Evolutionary conservation across 345 rosid genomes (phyloP), one percentile per base, ranked within the genome.

Genomic region (Diplotaxis tenuifolia): DNA sequence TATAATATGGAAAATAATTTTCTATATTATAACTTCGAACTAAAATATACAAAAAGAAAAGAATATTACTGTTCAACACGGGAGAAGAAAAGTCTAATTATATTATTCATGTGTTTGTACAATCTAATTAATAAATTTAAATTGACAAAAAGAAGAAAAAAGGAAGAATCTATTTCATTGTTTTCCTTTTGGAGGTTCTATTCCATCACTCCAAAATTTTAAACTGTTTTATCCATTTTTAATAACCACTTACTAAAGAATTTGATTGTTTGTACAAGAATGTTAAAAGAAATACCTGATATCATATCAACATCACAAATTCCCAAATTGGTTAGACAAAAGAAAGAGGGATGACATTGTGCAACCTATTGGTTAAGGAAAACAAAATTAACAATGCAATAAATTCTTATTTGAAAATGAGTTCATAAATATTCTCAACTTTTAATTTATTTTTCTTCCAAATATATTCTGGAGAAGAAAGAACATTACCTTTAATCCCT

Each of bases 401-500:
- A 38, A 38, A 3, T 38, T 12, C 11, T 38, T 7, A 34, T 3
- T 34, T 34, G 40, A 34, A 9, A 38, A 38, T 38, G n/a, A 38
- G 15, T 11, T 38, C 4, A n/a, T 38, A 11, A 12, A 38, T 38
- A 38, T 11, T 4, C n/a, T 11, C 45, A 11, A 38, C 45, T 38
- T 38, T 38, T 38, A 38, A 3, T 36, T 36, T 36, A 4, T 38
- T 12, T 38, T 12, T 23, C 3, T 23, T 3, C 25, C 25, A 5
- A 42, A 14, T n/a, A 1, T 42, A n/a, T 14, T n/a, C 49, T n/a
- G 6, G 21, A 54, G 52, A 68, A 25, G 16, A 42, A 68, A 25
- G 16, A 42, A 42, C 67, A 70, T 20, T 32, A 50, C 14, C 61
- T 62, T 71, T 71, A 70, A 58, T 16, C 14, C 7, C 2, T 50